phyloP scores from a whole-genome alignment of 345 rosid species.

The Eucalyptus cladocalyx region DNA sequence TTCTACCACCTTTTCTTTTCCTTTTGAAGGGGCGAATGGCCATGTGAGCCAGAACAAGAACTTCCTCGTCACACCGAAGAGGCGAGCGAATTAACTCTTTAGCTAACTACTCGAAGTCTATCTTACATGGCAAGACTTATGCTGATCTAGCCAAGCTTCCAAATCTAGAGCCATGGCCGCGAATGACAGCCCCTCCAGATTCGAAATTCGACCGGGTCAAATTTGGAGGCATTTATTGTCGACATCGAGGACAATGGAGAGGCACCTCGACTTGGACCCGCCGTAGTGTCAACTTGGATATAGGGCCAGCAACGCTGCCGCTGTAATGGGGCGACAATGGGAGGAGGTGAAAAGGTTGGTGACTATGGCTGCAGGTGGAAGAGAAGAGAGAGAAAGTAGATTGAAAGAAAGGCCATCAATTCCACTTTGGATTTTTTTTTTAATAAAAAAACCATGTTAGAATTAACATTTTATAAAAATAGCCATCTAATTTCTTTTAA shows the following conservation, averaged over 20 bases:
- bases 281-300: background rate
- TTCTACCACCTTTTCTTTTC: background rate
- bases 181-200: background rate
- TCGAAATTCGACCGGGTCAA: background rate
- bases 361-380: background rate
- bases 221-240: background rate
- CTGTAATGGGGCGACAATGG: background rate
- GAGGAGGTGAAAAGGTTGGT: background rate
- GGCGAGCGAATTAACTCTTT: background rate
- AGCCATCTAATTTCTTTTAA: too few relatives aligned
- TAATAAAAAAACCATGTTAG: too few relatives aligned
- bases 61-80: too few relatives aligned
- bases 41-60: background rate
- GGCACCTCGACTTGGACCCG: background rate
- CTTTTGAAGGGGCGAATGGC: background rate
- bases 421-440: background rate
- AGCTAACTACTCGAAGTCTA: background rate
- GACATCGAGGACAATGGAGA: background rate
- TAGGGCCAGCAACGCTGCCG: background rate
- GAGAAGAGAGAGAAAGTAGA: background rate
- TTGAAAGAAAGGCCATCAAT: background rate
- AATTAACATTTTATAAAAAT: too few relatives aligned
- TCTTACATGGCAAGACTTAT: background rate
- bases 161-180: background rate
- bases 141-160: background rate